Conservation (phyloP, 23 red algal species). For the Pyropia yezoensis region DNA sequence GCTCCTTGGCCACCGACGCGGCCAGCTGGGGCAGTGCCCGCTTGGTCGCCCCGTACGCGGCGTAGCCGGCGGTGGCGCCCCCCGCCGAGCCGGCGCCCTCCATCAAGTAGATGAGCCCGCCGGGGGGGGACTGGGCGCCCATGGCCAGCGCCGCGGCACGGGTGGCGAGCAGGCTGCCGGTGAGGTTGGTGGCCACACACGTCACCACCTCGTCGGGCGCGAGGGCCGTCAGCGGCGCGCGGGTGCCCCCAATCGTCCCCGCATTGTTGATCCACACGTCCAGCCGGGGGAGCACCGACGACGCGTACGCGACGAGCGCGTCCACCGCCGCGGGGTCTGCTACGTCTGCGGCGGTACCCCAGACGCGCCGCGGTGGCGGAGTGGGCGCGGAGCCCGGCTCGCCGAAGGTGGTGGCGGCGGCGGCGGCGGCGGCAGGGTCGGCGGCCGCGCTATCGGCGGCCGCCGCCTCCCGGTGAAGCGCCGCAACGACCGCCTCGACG, state of each 20-base stretch:
- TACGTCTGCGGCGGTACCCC: slow-evolving; percentile 48
- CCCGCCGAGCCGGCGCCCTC: no score
- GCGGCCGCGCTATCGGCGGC: slow-evolving; percentile 1
- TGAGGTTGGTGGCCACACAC: slow-evolving; percentile 51
- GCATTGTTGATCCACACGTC: slow-evolving; percentile 78
- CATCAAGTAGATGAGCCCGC: no score
- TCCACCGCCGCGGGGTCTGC: slow-evolving; percentile 18
- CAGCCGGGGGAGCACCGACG: slow-evolving; percentile 6
- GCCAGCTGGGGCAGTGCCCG: slow-evolving; percentile 67
- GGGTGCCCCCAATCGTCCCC: slow-evolving; percentile 31
- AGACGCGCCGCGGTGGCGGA: slow-evolving; percentile 7
- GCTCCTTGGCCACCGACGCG: slow-evolving; percentile 31
- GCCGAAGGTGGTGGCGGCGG: not conserved
- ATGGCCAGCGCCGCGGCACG: slow-evolving; percentile 28
- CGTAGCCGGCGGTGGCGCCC: no score
- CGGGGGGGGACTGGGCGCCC: no score
- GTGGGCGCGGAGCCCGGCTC: not conserved
- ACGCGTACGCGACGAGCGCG: slow-evolving; percentile 16
- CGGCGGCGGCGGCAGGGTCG: slow-evolving; percentile 9
- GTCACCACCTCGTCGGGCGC: slow-evolving; percentile 14
- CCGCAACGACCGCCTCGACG: slow-evolving; percentile 3
- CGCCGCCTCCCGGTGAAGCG: not conserved
- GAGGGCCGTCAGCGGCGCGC: slow-evolving; percentile 13
- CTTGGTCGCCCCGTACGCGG: slow-evolving; percentile 16
- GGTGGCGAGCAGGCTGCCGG: slow-evolving; percentile 45